These are phyloP conservation scores for Fomitopsis pinicola DNA, from an alignment of 1,284 basidiomycete genomes.

Conservation along the genomic window DNA sequence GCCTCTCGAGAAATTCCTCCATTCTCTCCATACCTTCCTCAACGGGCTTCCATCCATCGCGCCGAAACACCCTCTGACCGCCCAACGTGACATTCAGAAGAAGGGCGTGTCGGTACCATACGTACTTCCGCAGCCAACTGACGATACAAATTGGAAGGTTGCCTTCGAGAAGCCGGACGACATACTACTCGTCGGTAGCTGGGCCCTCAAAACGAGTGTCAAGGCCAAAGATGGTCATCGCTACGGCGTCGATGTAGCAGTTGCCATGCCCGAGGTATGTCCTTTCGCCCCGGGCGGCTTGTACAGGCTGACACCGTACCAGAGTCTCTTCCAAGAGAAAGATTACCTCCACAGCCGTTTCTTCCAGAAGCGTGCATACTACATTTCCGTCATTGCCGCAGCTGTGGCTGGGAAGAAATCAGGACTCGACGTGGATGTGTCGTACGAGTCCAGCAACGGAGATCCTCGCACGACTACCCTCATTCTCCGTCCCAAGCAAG, in stretches of 20 bases:
- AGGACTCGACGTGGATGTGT: constrained; percentile 48
- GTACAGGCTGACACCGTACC: constrained; percentile 3
- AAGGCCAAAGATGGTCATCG: constrained; percentile 58
- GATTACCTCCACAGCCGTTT: constrained; percentile 89
- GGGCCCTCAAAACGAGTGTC: constrained; percentile 64
- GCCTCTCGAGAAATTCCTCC: constrained; percentile 61
- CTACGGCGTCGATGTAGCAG: constrained; percentile 79
- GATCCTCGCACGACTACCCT: constrained; percentile 71
- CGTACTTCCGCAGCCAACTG: constrained; percentile 56
- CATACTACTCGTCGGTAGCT: constrained; percentile 71
- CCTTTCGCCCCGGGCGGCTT: neutral
- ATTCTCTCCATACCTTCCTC: constrained; percentile 57
- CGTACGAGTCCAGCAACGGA: constrained; percentile 56
- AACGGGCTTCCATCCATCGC: constrained; percentile 50
- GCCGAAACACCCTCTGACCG: constrained; percentile 64
- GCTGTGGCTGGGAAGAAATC: constrained; percentile 48
- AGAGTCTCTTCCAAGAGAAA: constrained; percentile 89
- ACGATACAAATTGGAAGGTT: constrained; percentile 76
- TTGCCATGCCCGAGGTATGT: constrained; percentile 84
- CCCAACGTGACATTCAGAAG: constrained; percentile 47
- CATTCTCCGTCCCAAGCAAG: constrained; percentile 52
- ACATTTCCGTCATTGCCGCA: constrained; percentile 78
- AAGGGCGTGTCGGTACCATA: constrained; percentile 58
- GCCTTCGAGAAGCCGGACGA: constrained; percentile 65
- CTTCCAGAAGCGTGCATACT: constrained; percentile 92